Percentiles rank a stretch among this genome's conserved stretches.
phyloP scores from a whole-genome alignment of 305 asterid species.

The Solanum aculeatissimum region DNA sequence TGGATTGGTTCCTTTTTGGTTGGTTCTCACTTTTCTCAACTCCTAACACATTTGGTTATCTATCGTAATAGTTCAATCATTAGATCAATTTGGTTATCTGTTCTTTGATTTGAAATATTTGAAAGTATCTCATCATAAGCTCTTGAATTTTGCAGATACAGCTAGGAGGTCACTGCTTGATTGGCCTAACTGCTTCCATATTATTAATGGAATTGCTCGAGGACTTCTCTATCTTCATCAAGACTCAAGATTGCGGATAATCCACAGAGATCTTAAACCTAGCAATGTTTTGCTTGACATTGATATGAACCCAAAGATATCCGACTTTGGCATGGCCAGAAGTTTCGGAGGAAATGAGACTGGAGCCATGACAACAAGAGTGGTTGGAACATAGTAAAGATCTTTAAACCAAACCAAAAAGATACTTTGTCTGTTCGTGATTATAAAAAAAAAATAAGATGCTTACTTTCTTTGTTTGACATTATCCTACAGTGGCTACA shows the following conservation, averaged over 20 bases:
- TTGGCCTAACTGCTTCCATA: conserved; percentile 7
- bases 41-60: not conserved
- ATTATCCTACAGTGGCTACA: conserved; percentile 10
- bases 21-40: not conserved
- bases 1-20: conserved; percentile 17
- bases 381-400: conserved; percentile 17
- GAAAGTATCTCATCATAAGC: no score
- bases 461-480: not conserved
- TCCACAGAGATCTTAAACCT: conserved; percentile 20
- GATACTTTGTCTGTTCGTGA: not conserved
- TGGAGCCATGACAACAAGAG: conserved; percentile 6
- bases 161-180: not conserved
- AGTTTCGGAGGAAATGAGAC: conserved; percentile 2
- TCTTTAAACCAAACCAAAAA: not conserved
- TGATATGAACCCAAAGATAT: conserved; percentile 12
- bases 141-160: not conserved
- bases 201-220: conserved; percentile 12
- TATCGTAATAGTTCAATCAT: not conserved
- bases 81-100: not conserved
- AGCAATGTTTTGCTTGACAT: conserved; percentile 12
- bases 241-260: conserved; percentile 15
- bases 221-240: conserved; percentile 19
- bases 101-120: not conserved
- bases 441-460: not conserved
- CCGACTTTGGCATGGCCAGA: conserved; percentile 23